phyloP scores from a whole-genome alignment of 495 filamentous ascomycete genomes.

The Penicillium parvum region DNA sequence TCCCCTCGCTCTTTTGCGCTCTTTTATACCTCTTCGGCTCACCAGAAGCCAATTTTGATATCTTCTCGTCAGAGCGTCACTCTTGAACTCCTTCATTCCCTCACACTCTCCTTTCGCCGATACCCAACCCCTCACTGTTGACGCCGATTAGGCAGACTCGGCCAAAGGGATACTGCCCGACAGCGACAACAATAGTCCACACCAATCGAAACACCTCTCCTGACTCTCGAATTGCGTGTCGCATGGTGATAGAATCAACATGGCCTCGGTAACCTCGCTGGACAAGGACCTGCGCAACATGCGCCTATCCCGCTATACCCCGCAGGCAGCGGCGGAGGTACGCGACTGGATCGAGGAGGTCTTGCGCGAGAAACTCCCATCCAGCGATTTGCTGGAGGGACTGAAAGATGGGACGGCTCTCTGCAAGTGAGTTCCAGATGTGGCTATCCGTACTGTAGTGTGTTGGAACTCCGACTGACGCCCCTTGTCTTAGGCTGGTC shows the following conservation, averaged over 20 bases:
- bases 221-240: slow-evolving; percentile 1
- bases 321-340: slow-evolving; percentile 82
- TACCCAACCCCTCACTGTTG: slow-evolving; percentile 26
- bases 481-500: slow-evolving; percentile 57
- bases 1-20: slow-evolving; percentile 5
- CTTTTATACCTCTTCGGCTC: slow-evolving; percentile 1
- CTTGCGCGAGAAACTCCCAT: slow-evolving; percentile 65
- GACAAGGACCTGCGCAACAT: slow-evolving; percentile 94
- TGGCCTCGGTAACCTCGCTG: slow-evolving; percentile 92
- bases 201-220: not conserved
- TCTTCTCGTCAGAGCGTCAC: not conserved
- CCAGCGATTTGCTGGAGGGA: slow-evolving; percentile 73
- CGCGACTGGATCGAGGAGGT: slow-evolving; percentile 82
- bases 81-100: slow-evolving; percentile 1
- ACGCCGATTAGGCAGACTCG: slow-evolving; percentile 24
- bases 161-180: slow-evolving; percentile 17
- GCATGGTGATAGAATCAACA: slow-evolving; percentile 31
- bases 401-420: slow-evolving; percentile 87
- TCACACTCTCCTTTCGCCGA: slow-evolving; percentile 5
- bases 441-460: not conserved
- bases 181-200: slow-evolving; percentile 4
- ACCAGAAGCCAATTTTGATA: not conserved
- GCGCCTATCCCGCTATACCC: slow-evolving; percentile 91
- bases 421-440: slow-evolving; percentile 66
- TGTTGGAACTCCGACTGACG: slow-evolving; percentile 10